Evolutionary conservation across 306 rosid species (phyloP), one percentile per base, ranked within the genome.

Genomic region (Trifolium subterraneum): DNA sequence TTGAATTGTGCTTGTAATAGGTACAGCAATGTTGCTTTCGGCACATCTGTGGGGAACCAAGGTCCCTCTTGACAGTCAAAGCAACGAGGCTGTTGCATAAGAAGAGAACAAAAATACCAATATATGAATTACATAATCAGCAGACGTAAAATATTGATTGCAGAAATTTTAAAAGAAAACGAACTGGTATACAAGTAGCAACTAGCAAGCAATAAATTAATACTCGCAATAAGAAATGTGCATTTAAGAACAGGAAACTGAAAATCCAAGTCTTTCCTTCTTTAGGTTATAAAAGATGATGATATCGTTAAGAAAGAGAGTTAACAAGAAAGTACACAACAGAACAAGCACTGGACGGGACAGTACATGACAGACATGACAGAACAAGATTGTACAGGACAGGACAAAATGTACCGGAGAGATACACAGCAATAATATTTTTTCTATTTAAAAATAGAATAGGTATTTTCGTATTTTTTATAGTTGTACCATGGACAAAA

Each of bases 1-100:
- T 93, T 88, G 98, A 74, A 83, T 89, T 86, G 73, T 44, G 74
- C 85, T 84, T 82, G 66, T 66, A 80, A 86, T 79, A 64, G 14
- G 72, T 76, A 81, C 81, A 65, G 72, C 83, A 77, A 64, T 67
- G 76, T 73, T 74, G 91, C 80, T 67, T 76, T 39, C 69, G 66
- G 85, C 84, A 84, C 94, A 83, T 89, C 83, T 68, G 86, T 44
- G 61, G 84, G 84, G 84, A 82, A 81, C 81, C 76, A 64, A 67
- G 54, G 74, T 69, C 86, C 90, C 84, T 78, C 62, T 16, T 29
- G 58, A 42, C 68, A 78, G 73, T 72, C 75, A 77, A 75, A 81
- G 77, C 84, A 80, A 50, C 70, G 78, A 65, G 76, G 79, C 85
- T 84, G 83, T 83, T 44, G 70, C 64, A 72, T 36, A 35, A 62